phyloP scores from a whole-genome alignment of 2,329 filamentous ascomycete species.

The Calonectria pseudoturangicola region DNA sequence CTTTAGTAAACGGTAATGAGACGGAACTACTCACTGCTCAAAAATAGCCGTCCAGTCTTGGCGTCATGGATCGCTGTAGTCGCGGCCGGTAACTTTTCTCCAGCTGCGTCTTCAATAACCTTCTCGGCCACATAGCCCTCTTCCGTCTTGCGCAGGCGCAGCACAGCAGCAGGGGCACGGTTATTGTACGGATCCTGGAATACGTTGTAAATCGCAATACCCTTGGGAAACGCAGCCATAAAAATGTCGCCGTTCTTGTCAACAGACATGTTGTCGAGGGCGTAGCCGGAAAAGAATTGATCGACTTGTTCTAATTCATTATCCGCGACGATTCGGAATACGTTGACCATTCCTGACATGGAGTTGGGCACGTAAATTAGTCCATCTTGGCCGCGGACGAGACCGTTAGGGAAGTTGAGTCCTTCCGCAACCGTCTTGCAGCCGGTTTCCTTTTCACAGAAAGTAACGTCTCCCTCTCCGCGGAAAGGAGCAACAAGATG shows the following conservation, averaged over 20 bases:
- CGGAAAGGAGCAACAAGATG: conserved; percentile 50
- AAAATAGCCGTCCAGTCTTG: conserved; percentile 49
- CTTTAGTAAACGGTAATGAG: fast-evolving
- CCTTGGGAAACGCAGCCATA: conserved; percentile 43
- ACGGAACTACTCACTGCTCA: conserved; percentile 46
- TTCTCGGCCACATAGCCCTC: conserved; percentile 47
- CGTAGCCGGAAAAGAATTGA: conserved; percentile 34
- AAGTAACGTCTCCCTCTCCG: conserved; percentile 53
- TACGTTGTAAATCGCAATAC: conserved; percentile 38
- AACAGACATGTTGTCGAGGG: conserved; percentile 49
- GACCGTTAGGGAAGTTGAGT: conserved; percentile 58
- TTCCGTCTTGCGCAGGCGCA: conserved; percentile 36
- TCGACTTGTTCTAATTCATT: conserved; percentile 41
- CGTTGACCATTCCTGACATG: conserved; percentile 44
- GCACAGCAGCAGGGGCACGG: conserved; percentile 30
- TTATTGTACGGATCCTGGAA: conserved; percentile 44
- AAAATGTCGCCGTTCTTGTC: conserved; percentile 50
- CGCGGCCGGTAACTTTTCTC: conserved; percentile 44
- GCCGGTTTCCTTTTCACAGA: conserved; percentile 49
- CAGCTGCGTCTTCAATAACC: conserved; percentile 47
- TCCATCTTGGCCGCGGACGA: conserved; percentile 50
- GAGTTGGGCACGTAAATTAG: conserved; percentile 58
- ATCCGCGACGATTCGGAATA: conserved; percentile 36
- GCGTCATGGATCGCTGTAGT: conserved; percentile 52
- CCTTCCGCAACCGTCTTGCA: conserved; percentile 49